phyloP scores from a whole-genome alignment of 2,329 filamentous ascomycete species.

The Penicillium corylophilum region DNA sequence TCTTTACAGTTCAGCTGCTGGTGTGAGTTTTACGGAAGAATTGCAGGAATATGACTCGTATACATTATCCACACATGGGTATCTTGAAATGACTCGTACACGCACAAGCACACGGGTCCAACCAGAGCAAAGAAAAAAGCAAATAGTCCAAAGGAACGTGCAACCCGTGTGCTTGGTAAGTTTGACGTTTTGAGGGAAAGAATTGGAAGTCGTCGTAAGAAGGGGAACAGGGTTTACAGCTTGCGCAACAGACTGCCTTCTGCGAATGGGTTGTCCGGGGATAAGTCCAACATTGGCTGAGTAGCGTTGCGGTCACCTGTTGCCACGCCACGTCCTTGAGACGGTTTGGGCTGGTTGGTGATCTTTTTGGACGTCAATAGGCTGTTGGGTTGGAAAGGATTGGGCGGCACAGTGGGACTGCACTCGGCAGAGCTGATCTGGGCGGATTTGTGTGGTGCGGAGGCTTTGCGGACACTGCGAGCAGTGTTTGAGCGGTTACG shows the following conservation, averaged over 20 bases:
- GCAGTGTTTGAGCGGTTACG: slow-evolving; percentile 37
- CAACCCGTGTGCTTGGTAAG: background rate
- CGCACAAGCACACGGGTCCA: background rate
- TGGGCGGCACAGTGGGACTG: slow-evolving; percentile 10
- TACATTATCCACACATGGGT: slow-evolving; percentile 1
- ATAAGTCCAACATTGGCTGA: slow-evolving; percentile 46
- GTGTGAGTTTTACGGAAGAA: background rate
- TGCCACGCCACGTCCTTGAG: slow-evolving; percentile 39
- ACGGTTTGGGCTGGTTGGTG: slow-evolving; percentile 22
- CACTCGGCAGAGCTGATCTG: slow-evolving; percentile 12
- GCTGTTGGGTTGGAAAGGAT: slow-evolving; percentile 38
- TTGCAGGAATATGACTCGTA: background rate
- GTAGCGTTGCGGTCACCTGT: slow-evolving; percentile 41
- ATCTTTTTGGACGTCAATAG: slow-evolving; percentile 32
- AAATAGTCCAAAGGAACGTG: no score
- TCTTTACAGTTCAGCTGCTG: no score
- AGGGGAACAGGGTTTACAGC: slow-evolving; percentile 11
- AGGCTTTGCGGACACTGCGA: slow-evolving; percentile 27
- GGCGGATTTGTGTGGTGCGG: slow-evolving; percentile 8
- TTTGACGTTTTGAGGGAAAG: background rate
- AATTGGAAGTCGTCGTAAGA: background rate
- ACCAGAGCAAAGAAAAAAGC: background rate
- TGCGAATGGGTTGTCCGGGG: slow-evolving; percentile 42
- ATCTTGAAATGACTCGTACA: slow-evolving; percentile 1
- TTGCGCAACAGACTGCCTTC: slow-evolving; percentile 47